Base-by-base conservation (phyloP, 129 eudicot genomes). In the Ambrosia artemisiifolia region DNA sequence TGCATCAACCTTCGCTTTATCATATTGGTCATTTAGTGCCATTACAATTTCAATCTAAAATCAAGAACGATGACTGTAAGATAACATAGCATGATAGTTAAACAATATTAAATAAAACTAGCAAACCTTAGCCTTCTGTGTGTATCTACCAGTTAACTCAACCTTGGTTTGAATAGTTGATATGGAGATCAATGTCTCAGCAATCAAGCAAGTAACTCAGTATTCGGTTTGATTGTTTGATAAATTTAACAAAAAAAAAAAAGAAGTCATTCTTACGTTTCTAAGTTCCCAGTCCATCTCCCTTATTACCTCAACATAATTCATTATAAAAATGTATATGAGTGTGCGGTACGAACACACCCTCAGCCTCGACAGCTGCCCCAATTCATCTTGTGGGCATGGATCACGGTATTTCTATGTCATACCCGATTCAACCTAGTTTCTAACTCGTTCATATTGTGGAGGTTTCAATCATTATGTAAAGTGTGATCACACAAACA, bases 221-320 rank as follows among this genome's bases (percentile, higher is more conserved):
- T 0, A 78, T 34, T 77, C 46, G 62, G 38, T 59, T 53, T 18
- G 17, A 35, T 60, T 69, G 17, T 62, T 61, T 17, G 47, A 63
- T 33, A 51, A 17, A 19, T 53, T 34, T n/a, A 43, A 12, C 49
- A 14, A 18, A 40, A 40, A 11, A 63, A 51, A 6, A n/a, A n/a
- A n/a, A n/a, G n/a, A 72, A 50, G 10, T 55, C 32, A 47, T 43
- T 17, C 77, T 70, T 71, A 78, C 82, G 14, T 30, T 78, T 43
- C 72, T 78, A 72, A 70, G 72, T 78, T 63, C 77, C 82, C 19
- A 63, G 7, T 78, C 77, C 82, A 7, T 70, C 73, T 78, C 32
- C 72, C 56, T 78, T 78, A n/a, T n/a, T n/a, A n/a, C n/a, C n/a
- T n/a, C n/a, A n/a, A n/a, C n/a, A n/a, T n/a, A n/a, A n/a, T n/a